Base-by-base conservation (phyloP, 2,329 filamentous ascomycete genomes). In the Paraconiothyrium sp. region DNA sequence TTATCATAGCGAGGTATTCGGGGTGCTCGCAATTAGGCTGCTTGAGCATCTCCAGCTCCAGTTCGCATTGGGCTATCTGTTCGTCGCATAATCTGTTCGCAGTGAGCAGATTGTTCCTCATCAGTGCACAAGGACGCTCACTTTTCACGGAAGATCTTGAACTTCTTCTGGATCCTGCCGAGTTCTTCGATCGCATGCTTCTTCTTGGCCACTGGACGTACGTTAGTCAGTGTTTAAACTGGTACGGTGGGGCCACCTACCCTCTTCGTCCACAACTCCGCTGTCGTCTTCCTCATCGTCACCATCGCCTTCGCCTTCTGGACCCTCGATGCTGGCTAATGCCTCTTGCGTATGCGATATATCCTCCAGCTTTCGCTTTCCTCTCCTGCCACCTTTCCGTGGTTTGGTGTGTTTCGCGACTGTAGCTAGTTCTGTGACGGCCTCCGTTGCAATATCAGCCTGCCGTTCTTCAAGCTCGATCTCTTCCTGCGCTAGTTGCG, bases 1-100 rank as follows among this genome's bases (percentile, higher is more conserved):
- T 89, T 77, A 96, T 90, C 89, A 97, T 96, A 46, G 92, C 92
- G 39, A 97, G 84, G 68, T 94, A 94, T 77, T 97, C 94, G 39
- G 93, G 92, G 76, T 99, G 95, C n/a, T 88, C 90, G 56, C 86
- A 86, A 54, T 85, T 83, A 1, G 85, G 80, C 59, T 86, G 83
- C 52, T 82, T 83, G 50, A 91, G 81, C 77, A 89, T 83, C 49
- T 86, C 84, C 52, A 90, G 80, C 77, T 90, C 88, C 54, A 84
- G 82, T 64, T 97, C 93, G 58, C 97, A 84, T 72, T 92, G 89
- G 54, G 92, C 90, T 24, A 99, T 86, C 65, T 93, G 88, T 78
- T 98, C 94, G 74, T 95, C 92, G 78, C 94, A 95, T 46, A 97
- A 86, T 67, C 93, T 96, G 71, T 20, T 54, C n/a, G 49, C 47